Percentiles rank a stretch among this genome's conserved stretches.
Conservation (phyloP, 1,284 basidiomycete species). For the Ganoderma resinaceum region DNA sequence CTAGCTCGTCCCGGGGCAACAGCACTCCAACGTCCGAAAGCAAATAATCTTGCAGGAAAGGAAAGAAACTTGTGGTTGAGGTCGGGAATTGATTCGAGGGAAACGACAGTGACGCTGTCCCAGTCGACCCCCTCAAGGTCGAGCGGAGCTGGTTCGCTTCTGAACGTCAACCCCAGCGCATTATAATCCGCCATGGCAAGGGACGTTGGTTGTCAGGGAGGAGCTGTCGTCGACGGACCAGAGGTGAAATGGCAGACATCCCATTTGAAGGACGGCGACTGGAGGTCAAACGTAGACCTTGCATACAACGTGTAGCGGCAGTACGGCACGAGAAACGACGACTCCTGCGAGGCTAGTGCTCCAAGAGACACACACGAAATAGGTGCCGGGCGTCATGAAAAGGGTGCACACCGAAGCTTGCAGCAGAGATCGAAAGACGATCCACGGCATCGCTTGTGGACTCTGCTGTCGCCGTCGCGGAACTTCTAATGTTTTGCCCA, state of each 20-base stretch:
- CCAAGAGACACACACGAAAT: slow-evolving; percentile 1
- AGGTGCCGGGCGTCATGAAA: slow-evolving; percentile 8
- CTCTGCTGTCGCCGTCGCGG: not conserved
- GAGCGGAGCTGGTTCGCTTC: not conserved
- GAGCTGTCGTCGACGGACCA: slow-evolving; percentile 6
- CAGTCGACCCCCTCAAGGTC: slow-evolving; percentile 9
- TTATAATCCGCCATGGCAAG: slow-evolving; percentile 8
- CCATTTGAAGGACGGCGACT: slow-evolving; percentile 10
- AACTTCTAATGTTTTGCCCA: not conserved
- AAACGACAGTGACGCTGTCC: slow-evolving; percentile 19
- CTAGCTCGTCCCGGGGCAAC: not conserved
- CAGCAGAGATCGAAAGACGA: not conserved
- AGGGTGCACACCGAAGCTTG: slow-evolving; percentile 1
- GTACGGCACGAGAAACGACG: slow-evolving; percentile 16
- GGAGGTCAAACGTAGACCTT: not conserved
- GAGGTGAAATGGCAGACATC: not conserved
- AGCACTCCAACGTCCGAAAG: slow-evolving; percentile 8
- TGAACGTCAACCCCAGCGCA: slow-evolving; percentile 17
- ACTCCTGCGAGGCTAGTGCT: slow-evolving; percentile 3
- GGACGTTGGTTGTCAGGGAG: not conserved
- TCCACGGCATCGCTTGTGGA: not conserved
- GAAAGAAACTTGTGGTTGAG: slow-evolving; percentile 9
- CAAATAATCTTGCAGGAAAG: not conserved
- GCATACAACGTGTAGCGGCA: slow-evolving; percentile 16
- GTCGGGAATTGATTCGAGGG: slow-evolving; percentile 9